These are phyloP conservation scores for Nothopassalora personata DNA, from an alignment of 2,329 filamentous ascomycete species.

Conservation along the genomic window DNA sequence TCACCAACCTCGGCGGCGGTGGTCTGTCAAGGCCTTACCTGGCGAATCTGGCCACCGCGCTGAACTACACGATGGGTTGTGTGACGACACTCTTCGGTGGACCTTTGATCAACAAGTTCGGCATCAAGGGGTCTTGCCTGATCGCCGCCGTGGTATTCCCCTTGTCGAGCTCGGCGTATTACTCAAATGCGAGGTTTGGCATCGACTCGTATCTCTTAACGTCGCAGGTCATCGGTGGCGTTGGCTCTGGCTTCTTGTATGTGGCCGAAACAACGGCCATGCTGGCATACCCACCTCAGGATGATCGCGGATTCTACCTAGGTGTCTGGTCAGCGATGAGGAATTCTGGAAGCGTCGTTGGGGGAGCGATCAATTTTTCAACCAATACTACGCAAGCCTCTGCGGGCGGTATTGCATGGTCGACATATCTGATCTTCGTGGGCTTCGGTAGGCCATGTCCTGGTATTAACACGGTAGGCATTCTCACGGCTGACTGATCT, in stretches of 20 bases:
- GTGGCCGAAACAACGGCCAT: constrained; percentile 36
- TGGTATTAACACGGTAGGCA: no score
- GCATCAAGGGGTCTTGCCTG: constrained; percentile 36
- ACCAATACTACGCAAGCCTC: constrained; percentile 23
- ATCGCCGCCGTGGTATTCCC: constrained; percentile 35
- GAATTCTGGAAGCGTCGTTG: constrained; percentile 33
- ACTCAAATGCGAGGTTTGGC: constrained; percentile 30
- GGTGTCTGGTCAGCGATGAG: constrained; percentile 34
- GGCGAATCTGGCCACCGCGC: constrained; percentile 20
- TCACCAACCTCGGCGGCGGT: constrained; percentile 23
- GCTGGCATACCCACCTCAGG: constrained; percentile 33
- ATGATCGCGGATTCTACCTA: constrained; percentile 34
- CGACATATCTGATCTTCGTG: constrained; percentile 31
- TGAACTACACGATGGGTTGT: constrained; percentile 22
- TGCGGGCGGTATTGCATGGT: constrained; percentile 29
- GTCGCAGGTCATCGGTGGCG: constrained; percentile 25
- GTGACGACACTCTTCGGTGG: constrained; percentile 30
- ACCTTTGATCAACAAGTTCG: constrained; percentile 38
- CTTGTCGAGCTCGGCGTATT: constrained; percentile 34
- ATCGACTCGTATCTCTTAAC: constrained; percentile 32
- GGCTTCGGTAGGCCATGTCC: constrained; percentile 22
- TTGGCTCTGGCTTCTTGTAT: constrained; percentile 24
- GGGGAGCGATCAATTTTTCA: constrained; percentile 34
- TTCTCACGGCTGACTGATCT: neutral
- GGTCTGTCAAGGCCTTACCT: constrained; percentile 21